phyloP scores from a whole-genome alignment of 163 green algal genomes.

The Coccomyxa subellipsoidea region DNA sequence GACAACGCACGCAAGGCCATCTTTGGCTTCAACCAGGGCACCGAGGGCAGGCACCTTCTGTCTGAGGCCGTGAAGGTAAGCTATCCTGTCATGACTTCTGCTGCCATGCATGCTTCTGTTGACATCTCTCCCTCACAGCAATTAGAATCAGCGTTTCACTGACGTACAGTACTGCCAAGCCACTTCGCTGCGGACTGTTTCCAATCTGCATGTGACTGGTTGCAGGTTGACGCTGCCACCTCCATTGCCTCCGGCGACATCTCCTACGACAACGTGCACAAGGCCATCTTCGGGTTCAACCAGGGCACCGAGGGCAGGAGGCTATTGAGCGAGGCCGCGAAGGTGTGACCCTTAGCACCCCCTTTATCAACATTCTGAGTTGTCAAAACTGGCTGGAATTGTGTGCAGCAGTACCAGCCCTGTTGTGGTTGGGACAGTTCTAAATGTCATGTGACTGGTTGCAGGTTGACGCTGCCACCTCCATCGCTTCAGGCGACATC shows the following conservation, averaged over 20 bases:
- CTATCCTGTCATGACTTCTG: background rate
- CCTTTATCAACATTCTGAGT: background rate
- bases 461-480: background rate
- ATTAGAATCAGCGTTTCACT: too few relatives aligned
- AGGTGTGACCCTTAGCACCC: background rate
- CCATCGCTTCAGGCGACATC: background rate
- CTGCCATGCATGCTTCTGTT: too few relatives aligned
- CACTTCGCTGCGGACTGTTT: too few relatives aligned
- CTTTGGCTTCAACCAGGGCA: slow-evolving; percentile 1
- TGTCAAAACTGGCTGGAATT: too few relatives aligned
- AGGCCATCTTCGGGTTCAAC: background rate
- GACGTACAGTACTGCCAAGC: too few relatives aligned
- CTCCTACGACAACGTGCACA: background rate
- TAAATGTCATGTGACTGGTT: background rate
- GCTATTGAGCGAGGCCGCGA: background rate
- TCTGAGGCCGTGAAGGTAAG: background rate
- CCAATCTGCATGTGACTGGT: background rate
- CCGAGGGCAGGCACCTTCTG: background rate
- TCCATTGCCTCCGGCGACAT: background rate
- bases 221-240: background rate
- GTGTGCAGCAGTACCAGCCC: too few relatives aligned
- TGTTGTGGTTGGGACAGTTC: too few relatives aligned
- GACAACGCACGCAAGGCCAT: background rate
- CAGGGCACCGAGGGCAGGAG: background rate
- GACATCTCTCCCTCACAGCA: too few relatives aligned